A percentile compares a stretch with the other conserved stretches of the same genome.
These are phyloP conservation scores for Marchantia paleacea DNA, from an alignment of 225 moss, liverwort and hornwort species.

Conservation along the genomic window DNA sequence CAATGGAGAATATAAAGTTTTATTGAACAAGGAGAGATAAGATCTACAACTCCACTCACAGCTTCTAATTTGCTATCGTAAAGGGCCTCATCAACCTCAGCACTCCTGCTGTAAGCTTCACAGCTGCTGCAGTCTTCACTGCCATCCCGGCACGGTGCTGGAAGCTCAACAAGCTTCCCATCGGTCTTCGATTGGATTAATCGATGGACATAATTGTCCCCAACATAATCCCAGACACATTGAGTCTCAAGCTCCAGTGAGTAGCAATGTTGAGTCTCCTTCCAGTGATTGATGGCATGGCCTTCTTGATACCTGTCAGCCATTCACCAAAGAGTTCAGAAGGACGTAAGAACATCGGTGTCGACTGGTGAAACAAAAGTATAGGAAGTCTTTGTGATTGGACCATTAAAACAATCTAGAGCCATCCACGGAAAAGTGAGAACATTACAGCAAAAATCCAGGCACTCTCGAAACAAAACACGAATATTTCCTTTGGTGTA, in stretches of 20 bases:
- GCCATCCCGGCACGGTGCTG: conserved; percentile 86
- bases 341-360: neutral
- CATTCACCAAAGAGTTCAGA: neutral
- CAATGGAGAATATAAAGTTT: no score
- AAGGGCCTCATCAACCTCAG: conserved; percentile 72
- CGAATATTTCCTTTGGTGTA: no score
- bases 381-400: neutral
- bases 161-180: conserved; percentile 92
- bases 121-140: conserved; percentile 94
- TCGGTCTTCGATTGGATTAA: conserved; percentile 95
- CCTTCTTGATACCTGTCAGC: conserved; percentile 76
- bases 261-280: conserved; percentile 91
- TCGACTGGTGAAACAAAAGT: neutral
- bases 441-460: neutral
- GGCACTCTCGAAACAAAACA: neutral
- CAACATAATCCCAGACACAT: conserved; percentile 98
- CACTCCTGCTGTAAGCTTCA: conserved; percentile 64
- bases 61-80: conserved; percentile 86
- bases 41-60: conserved; percentile 39
- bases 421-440: neutral
- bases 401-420: neutral
- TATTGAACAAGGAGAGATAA: neutral
- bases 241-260: conserved; percentile 95
- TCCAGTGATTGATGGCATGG: conserved; percentile 96
- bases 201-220: conserved; percentile 94